A percentile compares a stretch with the other conserved stretches of the same genome.
phyloP scores from a whole-genome alignment of 192 early-diverging fungal species.

The Globomyces pollinis-pini region DNA sequence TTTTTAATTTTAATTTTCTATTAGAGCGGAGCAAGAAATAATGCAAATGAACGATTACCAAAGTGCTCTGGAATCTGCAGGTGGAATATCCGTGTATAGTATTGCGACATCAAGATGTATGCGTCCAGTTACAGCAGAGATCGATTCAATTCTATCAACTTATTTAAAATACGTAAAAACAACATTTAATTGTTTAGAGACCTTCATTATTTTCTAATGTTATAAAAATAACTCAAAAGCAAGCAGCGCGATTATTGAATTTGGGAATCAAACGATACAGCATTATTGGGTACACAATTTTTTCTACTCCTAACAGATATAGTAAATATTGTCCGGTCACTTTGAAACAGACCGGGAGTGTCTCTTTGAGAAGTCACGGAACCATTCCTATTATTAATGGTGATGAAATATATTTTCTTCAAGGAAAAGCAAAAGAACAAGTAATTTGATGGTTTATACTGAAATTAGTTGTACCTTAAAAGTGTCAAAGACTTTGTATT shows the following conservation, averaged over 20 bases:
- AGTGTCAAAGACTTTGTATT: slow-evolving; percentile 21
- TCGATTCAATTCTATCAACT: slow-evolving; percentile 17
- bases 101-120: slow-evolving; percentile 28
- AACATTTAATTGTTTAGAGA: slow-evolving; percentile 19
- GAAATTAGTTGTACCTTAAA: slow-evolving; percentile 26
- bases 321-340: slow-evolving; percentile 40
- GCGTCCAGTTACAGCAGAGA: slow-evolving; percentile 24
- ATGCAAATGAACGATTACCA: slow-evolving; percentile 20
- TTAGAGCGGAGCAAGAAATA: slow-evolving; percentile 31
- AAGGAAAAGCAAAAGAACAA: slow-evolving; percentile 11
- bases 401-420: slow-evolving; percentile 35
- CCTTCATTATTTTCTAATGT: slow-evolving; percentile 30
- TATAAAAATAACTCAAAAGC: slow-evolving; percentile 10
- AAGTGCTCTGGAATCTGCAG: slow-evolving; percentile 18
- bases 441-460: neutral
- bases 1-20: neutral
- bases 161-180: slow-evolving; percentile 32
- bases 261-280: slow-evolving; percentile 37
- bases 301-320: too few relatives aligned
- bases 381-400: slow-evolving; percentile 29
- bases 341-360: slow-evolving; percentile 15
- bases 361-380: slow-evolving; percentile 18
- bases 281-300: slow-evolving; percentile 19
- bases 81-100: slow-evolving; percentile 26
- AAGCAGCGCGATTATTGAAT: slow-evolving; percentile 27